phyloP scores from a whole-genome alignment of 2,329 filamentous ascomycete genomes.

The Aspergillus ochraceoroseus region DNA sequence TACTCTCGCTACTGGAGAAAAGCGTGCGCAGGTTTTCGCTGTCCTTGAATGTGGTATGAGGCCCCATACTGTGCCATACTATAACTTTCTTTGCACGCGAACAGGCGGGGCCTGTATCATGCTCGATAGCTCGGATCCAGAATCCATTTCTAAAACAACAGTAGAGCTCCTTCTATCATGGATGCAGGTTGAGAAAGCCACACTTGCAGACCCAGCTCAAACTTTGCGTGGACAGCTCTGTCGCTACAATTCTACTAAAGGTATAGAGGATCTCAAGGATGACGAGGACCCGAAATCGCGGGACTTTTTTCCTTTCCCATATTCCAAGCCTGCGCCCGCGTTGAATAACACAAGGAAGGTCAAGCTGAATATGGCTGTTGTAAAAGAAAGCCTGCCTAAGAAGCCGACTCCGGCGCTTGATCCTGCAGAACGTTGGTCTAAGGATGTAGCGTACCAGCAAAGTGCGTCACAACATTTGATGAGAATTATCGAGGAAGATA shows the following conservation, averaged over 20 bases:
- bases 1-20: constrained; percentile 30
- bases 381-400: constrained; percentile 36
- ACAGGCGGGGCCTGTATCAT: constrained; percentile 44
- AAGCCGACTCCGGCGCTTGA: constrained; percentile 26
- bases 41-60: constrained; percentile 31
- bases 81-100: constrained; percentile 41
- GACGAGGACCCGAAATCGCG: background rate
- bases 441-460: constrained; percentile 38
- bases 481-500: constrained; percentile 45
- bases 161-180: constrained; percentile 43
- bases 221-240: background rate
- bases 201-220: background rate
- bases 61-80: constrained; percentile 30
- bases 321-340: background rate
- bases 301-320: constrained; percentile 1
- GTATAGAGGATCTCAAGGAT: background rate
- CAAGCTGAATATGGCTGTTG: constrained; percentile 16
- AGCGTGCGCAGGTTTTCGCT: constrained; percentile 41
- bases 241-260: background rate
- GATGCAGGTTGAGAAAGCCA: constrained; percentile 37
- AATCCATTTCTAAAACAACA: constrained; percentile 42
- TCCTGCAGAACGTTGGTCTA: constrained; percentile 36
- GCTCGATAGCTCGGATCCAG: constrained; percentile 22
- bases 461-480: constrained; percentile 41
- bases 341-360: constrained; percentile 15